Conservation (phyloP, 1,284 basidiomycete genomes). For the Leccinum subspadiceum region DNA sequence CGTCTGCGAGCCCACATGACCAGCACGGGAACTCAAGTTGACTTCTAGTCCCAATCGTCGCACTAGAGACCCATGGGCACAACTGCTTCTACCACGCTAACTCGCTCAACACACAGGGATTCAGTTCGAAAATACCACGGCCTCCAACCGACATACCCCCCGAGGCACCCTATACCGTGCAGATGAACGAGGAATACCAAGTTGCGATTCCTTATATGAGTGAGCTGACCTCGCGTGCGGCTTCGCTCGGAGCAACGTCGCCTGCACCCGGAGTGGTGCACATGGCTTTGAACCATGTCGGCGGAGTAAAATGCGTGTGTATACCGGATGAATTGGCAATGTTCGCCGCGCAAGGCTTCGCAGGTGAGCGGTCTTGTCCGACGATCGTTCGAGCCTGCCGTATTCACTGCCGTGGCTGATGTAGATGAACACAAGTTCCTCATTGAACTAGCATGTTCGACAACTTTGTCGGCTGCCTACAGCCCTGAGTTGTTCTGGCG, state of each 20-base stretch:
- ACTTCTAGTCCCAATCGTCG: constrained; percentile 56
- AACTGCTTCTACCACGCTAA: constrained; percentile 73
- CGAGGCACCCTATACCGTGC: constrained; percentile 32
- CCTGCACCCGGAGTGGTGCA: constrained; percentile 58
- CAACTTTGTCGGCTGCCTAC: constrained; percentile 65
- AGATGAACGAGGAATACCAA: constrained; percentile 37
- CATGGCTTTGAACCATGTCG: constrained; percentile 58
- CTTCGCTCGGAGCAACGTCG: constrained; percentile 68
- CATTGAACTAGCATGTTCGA: constrained; percentile 69
- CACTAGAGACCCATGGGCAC: constrained; percentile 67
- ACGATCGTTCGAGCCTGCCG: background rate
- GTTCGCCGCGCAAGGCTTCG: constrained; percentile 52
- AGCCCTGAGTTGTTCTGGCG: constrained; percentile 49
- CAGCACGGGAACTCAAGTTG: constrained; percentile 7
- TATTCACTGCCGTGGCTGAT: constrained; percentile 6
- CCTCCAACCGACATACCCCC: constrained; percentile 31
- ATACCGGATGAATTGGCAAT: constrained; percentile 69
- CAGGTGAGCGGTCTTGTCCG: constrained; percentile 40
- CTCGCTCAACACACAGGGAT: constrained; percentile 50
- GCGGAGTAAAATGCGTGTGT: constrained; percentile 54
- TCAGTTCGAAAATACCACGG: constrained; percentile 35
- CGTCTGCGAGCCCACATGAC: constrained; percentile 20
- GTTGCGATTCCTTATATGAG: constrained; percentile 56
- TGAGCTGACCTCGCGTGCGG: constrained; percentile 59
- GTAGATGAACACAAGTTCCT: constrained; percentile 73